Percentiles rank a stretch among this genome's conserved stretches.
Conservation (phyloP, 2,329 filamentous ascomycete genomes). For the Teratosphaeria viscida region DNA sequence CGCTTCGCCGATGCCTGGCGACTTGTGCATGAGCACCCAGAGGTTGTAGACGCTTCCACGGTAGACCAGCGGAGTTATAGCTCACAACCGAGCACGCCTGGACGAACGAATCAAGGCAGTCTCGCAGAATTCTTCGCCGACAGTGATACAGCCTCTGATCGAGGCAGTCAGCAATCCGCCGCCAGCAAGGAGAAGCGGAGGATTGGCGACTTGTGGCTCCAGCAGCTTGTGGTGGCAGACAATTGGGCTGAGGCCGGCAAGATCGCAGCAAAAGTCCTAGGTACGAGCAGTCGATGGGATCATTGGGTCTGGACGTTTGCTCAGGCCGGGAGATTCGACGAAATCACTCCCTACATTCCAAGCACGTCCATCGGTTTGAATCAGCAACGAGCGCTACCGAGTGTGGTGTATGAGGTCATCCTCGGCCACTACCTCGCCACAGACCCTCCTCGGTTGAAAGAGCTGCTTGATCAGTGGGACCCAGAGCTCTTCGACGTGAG, state of each 20-base stretch:
- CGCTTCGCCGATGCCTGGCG: conserved; percentile 82
- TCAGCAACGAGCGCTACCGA: conserved; percentile 53
- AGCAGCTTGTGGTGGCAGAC: conserved; percentile 64
- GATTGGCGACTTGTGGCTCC: conserved; percentile 88
- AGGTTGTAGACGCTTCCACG: conserved; percentile 39
- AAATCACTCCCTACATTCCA: conserved; percentile 68
- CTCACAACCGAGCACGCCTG: conserved; percentile 34
- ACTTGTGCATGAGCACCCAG: conserved; percentile 77
- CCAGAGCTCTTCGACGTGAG: conserved; percentile 72
- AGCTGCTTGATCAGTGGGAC: conserved; percentile 74
- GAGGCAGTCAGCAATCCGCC: conserved; percentile 46
- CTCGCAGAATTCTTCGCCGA: conserved; percentile 48
- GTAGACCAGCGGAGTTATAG: conserved; percentile 3
- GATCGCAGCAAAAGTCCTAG: conserved; percentile 72
- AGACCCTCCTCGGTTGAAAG: conserved; percentile 64
- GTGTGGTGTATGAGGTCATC: conserved; percentile 77
- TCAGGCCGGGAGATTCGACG: conserved; percentile 73
- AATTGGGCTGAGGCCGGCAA: conserved; percentile 72
- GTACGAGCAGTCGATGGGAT: conserved; percentile 75
- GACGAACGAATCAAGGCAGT: conserved; percentile 24
- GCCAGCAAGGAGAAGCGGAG: conserved; percentile 79
- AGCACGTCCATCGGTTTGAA: neutral
- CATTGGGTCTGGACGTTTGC: conserved; percentile 93
- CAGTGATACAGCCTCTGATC: conserved; percentile 43
- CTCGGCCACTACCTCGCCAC: conserved; percentile 77